These are phyloP conservation scores for Falciphora oryzae DNA, from an alignment of 2,329 filamentous ascomycete species.

Conservation along the genomic window DNA sequence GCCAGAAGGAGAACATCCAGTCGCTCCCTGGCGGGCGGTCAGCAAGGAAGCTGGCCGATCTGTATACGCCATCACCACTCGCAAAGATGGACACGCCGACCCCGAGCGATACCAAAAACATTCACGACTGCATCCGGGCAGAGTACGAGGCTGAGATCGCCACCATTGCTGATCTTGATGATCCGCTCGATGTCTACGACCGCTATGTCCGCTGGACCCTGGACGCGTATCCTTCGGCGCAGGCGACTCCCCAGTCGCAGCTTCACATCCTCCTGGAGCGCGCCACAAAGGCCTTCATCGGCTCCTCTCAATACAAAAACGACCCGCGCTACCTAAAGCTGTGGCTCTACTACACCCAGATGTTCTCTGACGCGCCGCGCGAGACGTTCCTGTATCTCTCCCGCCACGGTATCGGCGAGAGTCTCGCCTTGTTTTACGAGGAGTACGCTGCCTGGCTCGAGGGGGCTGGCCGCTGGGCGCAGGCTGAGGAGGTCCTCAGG, in stretches of 20 bases:
- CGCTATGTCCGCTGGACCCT: constrained; percentile 96
- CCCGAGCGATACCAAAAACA: constrained; percentile 63
- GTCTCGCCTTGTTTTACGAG: constrained; percentile 88
- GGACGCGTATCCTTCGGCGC: constrained; percentile 88
- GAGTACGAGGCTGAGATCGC: constrained; percentile 83
- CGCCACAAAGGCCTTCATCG: constrained; percentile 83
- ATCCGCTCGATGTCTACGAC: constrained; percentile 92
- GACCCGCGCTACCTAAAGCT: constrained; percentile 89
- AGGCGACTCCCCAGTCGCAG: constrained; percentile 87
- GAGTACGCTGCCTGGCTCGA: constrained; percentile 95
- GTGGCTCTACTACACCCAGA: constrained; percentile 89
- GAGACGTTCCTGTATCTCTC: constrained; percentile 91
- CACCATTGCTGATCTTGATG: constrained; percentile 78
- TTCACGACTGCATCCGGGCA: constrained; percentile 73
- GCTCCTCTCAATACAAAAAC: constrained; percentile 85
- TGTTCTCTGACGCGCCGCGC: constrained; percentile 88
- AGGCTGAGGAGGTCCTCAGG: constrained; percentile 91
- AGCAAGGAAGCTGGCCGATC: constrained; percentile 78
- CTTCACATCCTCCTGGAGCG: constrained; percentile 84
- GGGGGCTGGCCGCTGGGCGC: constrained; percentile 72
- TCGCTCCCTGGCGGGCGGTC: constrained; percentile 82
- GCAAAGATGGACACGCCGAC: constrained; percentile 56
- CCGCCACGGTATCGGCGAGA: constrained; percentile 80
- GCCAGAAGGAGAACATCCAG: constrained; percentile 97
- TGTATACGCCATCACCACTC: constrained; percentile 64